Evolutionary conservation across 139 green algal genomes (phyloP).

Genomic region (Spirogloea muscicola): DNA sequence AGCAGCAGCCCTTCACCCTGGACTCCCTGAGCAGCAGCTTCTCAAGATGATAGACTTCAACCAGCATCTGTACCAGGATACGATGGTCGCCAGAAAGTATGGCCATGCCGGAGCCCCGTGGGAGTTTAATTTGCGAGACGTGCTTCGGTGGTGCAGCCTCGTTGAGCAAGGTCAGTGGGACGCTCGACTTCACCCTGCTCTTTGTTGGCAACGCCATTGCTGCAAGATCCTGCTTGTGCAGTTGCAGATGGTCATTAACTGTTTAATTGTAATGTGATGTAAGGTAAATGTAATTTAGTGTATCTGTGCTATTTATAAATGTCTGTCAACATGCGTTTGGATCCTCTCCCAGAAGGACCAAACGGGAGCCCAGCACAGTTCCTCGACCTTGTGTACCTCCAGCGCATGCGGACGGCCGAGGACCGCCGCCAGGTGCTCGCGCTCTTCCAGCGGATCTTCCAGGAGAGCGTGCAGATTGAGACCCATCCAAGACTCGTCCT

Average conservation of each 20-base stretch:
- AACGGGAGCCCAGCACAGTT: constrained; percentile 23
- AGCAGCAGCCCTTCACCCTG: constrained; percentile 62
- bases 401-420: constrained; percentile 68
- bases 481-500: constrained; percentile 8
- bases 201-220: no score
- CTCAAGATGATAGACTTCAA: constrained; percentile 77
- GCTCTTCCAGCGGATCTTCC: constrained; percentile 59
- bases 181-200: no score
- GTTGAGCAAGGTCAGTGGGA: no score
- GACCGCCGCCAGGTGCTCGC: constrained; percentile 62
- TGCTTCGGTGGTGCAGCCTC: constrained; percentile 93
- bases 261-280: no score
- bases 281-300: no score
- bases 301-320: no score
- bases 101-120: constrained; percentile 78
- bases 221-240: no score
- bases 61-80: constrained; percentile 61
- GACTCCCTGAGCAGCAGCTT: constrained; percentile 57
- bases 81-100: constrained; percentile 56
- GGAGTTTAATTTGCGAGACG: constrained; percentile 98
- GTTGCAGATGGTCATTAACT: no score
- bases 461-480: constrained; percentile 1
- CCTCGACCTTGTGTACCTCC: constrained; percentile 63
- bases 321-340: no score
- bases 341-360: no score